These are phyloP conservation scores for Berkeleyomyces rouxiae DNA, from an alignment of 2,329 filamentous ascomycete genomes.

Conservation along the genomic window DNA sequence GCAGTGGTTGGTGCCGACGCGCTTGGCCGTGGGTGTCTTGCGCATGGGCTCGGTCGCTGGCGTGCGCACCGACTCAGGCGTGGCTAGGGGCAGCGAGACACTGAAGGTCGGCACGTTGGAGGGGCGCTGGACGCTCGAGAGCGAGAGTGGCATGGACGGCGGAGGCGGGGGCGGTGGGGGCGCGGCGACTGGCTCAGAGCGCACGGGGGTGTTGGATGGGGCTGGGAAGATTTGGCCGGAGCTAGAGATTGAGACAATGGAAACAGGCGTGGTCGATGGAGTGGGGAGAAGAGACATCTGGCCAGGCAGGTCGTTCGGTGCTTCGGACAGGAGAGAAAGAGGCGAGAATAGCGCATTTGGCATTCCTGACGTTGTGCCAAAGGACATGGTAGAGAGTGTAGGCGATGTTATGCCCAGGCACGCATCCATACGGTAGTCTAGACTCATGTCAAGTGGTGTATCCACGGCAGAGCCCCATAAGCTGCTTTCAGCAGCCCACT, in stretches of 20 bases:
- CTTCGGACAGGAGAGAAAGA: conserved; percentile 5
- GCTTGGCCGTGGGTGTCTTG: conserved; percentile 5
- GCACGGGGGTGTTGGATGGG: conserved; percentile 5
- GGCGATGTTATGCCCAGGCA: conserved; percentile 5
- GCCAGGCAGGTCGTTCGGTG: conserved; percentile 2
- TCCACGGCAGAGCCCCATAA: neutral
- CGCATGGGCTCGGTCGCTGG: conserved; percentile 1
- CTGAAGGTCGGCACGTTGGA: neutral
- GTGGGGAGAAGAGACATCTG: conserved; percentile 7
- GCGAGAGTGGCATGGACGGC: neutral
- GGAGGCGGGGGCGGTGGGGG: neutral
- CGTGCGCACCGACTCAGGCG: conserved; percentile 1
- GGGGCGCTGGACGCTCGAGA: neutral
- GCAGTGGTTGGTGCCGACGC: conserved; percentile 7
- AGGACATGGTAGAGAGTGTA: conserved; percentile 6
- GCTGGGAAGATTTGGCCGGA: conserved; percentile 11
- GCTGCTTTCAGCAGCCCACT: neutral
- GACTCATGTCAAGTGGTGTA: neutral
- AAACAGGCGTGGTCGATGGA: conserved; percentile 12
- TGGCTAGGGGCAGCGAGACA: neutral
- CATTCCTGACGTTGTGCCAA: neutral
- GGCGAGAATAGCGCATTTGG: conserved; percentile 3
- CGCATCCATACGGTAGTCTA: neutral
- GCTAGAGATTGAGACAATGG: conserved; percentile 7
- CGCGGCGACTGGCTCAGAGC: neutral